These are phyloP conservation scores for Heliocybe sulcata DNA, from an alignment of 1,284 basidiomycete genomes.

Conservation along the genomic window DNA sequence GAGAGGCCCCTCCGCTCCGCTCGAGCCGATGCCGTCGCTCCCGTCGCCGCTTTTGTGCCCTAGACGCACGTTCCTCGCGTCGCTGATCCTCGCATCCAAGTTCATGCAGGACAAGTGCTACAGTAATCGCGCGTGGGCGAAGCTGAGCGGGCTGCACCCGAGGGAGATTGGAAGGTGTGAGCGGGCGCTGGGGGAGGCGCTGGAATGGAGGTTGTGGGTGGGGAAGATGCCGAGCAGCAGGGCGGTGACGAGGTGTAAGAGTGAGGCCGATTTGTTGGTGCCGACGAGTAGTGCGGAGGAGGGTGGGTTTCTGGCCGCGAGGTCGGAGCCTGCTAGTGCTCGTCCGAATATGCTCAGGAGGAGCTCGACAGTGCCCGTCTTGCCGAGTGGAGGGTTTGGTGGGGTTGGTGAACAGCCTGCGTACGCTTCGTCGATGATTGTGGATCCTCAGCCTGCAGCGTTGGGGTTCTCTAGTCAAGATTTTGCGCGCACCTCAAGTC, in stretches of 20 bases:
- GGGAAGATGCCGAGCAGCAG: constrained; percentile 40
- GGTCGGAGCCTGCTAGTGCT: too few species aligned
- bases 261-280: not conserved
- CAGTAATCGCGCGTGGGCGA: constrained; percentile 89
- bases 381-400: not conserved
- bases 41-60: constrained; percentile 82
- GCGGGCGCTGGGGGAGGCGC: constrained; percentile 69
- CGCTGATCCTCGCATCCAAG: constrained; percentile 84
- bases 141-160: constrained; percentile 71
- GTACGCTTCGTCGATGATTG: not conserved
- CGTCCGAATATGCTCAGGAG: not conserved
- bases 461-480: not conserved
- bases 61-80: constrained; percentile 81
- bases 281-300: not conserved
- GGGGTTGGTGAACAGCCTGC: not conserved
- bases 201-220: constrained; percentile 82
- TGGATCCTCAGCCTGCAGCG: not conserved
- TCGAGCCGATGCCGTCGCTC: constrained; percentile 40
- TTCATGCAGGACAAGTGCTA: constrained; percentile 92
- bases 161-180: constrained; percentile 77
- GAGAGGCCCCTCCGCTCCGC: constrained; percentile 13
- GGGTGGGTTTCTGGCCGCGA: not conserved
- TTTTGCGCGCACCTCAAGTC: too few species aligned
- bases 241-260: not conserved
- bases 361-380: not conserved